Conservation (phyloP, 2,329 filamentous ascomycete species). For the Stachybotrys chartarum region DNA sequence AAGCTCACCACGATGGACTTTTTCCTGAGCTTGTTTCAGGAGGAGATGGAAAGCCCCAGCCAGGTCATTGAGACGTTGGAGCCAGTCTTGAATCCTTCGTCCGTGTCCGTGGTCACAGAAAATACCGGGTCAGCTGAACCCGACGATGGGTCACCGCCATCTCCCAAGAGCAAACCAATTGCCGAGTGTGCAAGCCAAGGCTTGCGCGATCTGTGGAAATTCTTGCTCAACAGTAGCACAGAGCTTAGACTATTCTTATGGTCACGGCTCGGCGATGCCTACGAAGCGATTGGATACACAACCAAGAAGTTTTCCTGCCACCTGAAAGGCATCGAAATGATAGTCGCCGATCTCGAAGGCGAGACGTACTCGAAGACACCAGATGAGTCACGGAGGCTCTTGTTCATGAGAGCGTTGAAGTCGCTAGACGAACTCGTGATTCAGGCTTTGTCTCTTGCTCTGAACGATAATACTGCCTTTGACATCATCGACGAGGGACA, state of each 20-base stretch:
- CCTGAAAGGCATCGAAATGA: slow-evolving; percentile 76
- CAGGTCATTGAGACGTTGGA: slow-evolving; percentile 87
- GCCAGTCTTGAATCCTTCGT: slow-evolving; percentile 73
- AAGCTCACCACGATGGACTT: slow-evolving; percentile 95
- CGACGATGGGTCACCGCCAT: slow-evolving; percentile 7
- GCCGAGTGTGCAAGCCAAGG: slow-evolving; percentile 47
- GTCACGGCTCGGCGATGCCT: slow-evolving; percentile 85
- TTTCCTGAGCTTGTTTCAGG: slow-evolving; percentile 82
- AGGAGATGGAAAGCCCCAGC: slow-evolving; percentile 72
- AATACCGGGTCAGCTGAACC: slow-evolving; percentile 4
- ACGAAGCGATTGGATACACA: slow-evolving; percentile 73
- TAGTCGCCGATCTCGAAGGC: slow-evolving; percentile 54
- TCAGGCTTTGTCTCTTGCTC: slow-evolving; percentile 60
- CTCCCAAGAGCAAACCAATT: slow-evolving; percentile 28
- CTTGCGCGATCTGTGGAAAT: slow-evolving; percentile 74
- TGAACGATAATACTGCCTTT: slow-evolving; percentile 63
- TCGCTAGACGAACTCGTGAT: slow-evolving; percentile 71
- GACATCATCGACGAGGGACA: slow-evolving; percentile 81
- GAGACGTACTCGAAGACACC: slow-evolving; percentile 58
- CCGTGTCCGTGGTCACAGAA: slow-evolving; percentile 32
- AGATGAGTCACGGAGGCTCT: slow-evolving; percentile 57
- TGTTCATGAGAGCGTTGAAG: slow-evolving; percentile 70
- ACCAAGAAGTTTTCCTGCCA: slow-evolving; percentile 87
- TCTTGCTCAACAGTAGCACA: slow-evolving; percentile 73
- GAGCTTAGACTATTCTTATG: slow-evolving; percentile 82